These are phyloP conservation scores for Calocera viscosa DNA, from an alignment of 768 basidiomycete species.

Conservation along the genomic window DNA sequence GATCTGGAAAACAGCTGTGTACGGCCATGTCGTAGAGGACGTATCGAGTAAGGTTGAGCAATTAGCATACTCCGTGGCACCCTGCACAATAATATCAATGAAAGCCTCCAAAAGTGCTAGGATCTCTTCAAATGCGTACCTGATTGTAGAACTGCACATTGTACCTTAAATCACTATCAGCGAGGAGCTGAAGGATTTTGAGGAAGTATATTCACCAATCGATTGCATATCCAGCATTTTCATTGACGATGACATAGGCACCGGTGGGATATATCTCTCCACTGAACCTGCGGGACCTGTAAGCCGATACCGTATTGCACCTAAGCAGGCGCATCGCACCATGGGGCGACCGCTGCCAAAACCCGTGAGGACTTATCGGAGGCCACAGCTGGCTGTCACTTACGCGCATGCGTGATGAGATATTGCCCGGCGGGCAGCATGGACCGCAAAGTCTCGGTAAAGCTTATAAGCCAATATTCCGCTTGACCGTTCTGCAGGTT, in stretches of 20 bases:
- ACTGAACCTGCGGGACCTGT: not conserved
- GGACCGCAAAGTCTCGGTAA: not conserved
- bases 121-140: not conserved
- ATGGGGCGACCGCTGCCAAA: not conserved
- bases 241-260: slow-evolving; percentile 31
- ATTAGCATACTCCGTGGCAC: slow-evolving; percentile 16
- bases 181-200: no score
- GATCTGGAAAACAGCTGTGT: slow-evolving; percentile 39
- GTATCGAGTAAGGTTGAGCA: slow-evolving; percentile 20
- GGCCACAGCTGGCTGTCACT: not conserved
- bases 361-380: not conserved
- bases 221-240: slow-evolving; percentile 17
- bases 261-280: not conserved
- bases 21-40: slow-evolving; percentile 24
- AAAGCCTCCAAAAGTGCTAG: not conserved
- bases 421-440: not conserved
- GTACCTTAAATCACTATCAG: not conserved
- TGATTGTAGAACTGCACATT: slow-evolving; percentile 12
- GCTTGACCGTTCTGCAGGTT: not conserved
- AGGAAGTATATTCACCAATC: not conserved
- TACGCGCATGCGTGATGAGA: slow-evolving; percentile 1
- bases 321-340: not conserved
- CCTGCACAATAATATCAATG: not conserved
- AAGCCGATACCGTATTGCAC: not conserved
- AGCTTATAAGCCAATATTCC: slow-evolving; percentile 1